Conservation (phyloP, 768 basidiomycete species). For the Kondoa malvinella region DNA sequence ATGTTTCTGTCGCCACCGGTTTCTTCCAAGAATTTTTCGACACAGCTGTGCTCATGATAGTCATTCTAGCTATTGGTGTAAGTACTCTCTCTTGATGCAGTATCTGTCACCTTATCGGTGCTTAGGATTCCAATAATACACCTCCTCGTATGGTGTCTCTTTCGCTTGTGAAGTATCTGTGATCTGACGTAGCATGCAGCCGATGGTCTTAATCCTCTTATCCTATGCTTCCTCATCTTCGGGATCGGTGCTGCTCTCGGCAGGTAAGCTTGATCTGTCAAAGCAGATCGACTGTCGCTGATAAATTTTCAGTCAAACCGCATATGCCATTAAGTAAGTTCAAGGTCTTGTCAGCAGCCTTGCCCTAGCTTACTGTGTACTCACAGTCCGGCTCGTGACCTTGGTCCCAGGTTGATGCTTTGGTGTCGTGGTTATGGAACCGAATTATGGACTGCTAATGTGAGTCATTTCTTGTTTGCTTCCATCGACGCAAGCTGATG, state of each 20-base stretch:
- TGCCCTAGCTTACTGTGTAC: too few species aligned
- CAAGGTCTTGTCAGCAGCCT: too few species aligned
- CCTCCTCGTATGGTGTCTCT: neutral
- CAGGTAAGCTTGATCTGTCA: too few species aligned
- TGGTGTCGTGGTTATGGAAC: neutral
- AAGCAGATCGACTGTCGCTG: too few species aligned
- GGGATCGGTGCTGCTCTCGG: conserved; percentile 17
- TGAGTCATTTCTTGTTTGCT: neutral
- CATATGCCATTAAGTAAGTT: neutral
- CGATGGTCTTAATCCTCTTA: conserved; percentile 16
- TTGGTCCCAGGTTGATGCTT: neutral
- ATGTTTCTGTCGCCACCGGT: neutral
- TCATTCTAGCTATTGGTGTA: conserved; percentile 13
- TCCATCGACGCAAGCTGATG: neutral
- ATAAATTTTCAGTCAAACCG: too few species aligned
- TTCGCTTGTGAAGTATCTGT: neutral
- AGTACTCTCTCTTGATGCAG: conserved; percentile 3
- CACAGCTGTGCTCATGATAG: conserved; percentile 14
- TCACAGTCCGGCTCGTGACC: conserved; percentile 1
- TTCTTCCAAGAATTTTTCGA: conserved; percentile 16
- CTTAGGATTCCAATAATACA: neutral
- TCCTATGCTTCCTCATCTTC: conserved; percentile 16
- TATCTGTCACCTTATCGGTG: neutral
- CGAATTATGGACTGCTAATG: neutral
- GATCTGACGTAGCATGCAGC: neutral